phyloP scores from a whole-genome alignment of 257 asterid species.

The Nicotiana tabacum region DNA sequence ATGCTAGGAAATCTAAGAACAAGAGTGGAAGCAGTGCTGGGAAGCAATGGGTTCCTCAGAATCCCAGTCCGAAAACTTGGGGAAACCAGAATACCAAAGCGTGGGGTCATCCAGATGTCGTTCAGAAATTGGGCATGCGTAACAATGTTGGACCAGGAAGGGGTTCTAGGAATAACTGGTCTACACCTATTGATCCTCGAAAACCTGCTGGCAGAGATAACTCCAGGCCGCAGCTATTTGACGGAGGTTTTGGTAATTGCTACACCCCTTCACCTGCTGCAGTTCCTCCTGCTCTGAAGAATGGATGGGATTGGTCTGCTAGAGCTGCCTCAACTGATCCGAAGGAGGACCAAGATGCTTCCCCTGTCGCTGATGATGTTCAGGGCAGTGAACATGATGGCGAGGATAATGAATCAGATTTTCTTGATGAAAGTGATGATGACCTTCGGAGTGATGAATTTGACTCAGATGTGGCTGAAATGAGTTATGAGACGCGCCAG shows the following conservation, averaged over 20 bases:
- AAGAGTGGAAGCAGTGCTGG: conserved; percentile 30
- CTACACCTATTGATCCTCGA: conserved; percentile 34
- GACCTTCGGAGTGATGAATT: conserved; percentile 25
- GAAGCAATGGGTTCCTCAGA: conserved; percentile 34
- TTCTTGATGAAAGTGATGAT: conserved; percentile 22
- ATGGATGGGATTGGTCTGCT: conserved; percentile 48
- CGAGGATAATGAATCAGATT: conserved; percentile 36
- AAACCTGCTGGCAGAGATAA: conserved; percentile 42
- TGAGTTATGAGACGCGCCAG: conserved; percentile 28
- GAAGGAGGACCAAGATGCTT: conserved; percentile 14
- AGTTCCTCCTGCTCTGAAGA: conserved; percentile 45
- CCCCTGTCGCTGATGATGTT: conserved; percentile 8
- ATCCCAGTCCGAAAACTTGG: conserved; percentile 22
- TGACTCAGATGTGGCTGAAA: conserved; percentile 31
- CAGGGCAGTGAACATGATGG: conserved; percentile 13
- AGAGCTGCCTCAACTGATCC: conserved; percentile 27
- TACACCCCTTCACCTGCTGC: conserved; percentile 21
- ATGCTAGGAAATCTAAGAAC: conserved; percentile 45
- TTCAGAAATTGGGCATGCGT: conserved; percentile 38
- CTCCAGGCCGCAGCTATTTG: conserved; percentile 25
- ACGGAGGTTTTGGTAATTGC: conserved; percentile 6
- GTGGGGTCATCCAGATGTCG: conserved; percentile 49
- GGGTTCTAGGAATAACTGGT: conserved; percentile 41
- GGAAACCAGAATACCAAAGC: conserved; percentile 24
- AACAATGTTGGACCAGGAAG: conserved; percentile 38